phyloP scores from a whole-genome alignment of 139 green algal species.

The Chloropicon primus region DNA sequence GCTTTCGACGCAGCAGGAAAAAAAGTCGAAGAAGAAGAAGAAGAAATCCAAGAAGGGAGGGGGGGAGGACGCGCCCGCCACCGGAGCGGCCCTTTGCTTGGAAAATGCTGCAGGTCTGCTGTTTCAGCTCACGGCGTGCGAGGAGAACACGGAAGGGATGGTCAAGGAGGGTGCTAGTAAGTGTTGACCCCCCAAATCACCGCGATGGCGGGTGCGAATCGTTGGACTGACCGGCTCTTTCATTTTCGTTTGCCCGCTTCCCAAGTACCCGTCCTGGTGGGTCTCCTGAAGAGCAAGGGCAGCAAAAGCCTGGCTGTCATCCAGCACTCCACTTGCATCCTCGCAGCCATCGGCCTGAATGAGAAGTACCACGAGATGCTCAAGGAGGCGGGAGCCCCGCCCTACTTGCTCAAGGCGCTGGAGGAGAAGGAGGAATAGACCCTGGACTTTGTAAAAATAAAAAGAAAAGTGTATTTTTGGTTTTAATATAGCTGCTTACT shows the following conservation, averaged over 20 bases:
- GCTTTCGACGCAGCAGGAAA: background rate
- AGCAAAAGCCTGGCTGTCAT: background rate
- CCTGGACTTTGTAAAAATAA: too few species aligned
- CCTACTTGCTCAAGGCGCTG: background rate
- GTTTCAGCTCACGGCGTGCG: background rate
- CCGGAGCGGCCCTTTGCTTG: background rate
- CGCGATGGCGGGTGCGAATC: too few species aligned
- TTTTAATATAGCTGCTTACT: too few species aligned
- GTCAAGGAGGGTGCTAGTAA: background rate
- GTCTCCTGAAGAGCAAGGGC: background rate
- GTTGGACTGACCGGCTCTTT: too few species aligned
- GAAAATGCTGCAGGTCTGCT: background rate
- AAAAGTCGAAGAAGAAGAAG: background rate
- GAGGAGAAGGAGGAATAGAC: background rate
- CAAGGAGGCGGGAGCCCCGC: background rate
- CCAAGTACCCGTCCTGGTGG: background rate
- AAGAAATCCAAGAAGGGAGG: background rate
- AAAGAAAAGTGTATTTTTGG: too few species aligned
- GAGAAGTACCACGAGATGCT: background rate
- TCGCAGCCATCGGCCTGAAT: background rate
- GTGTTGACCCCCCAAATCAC: too few species aligned
- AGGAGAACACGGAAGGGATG: background rate
- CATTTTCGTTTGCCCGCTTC: too few species aligned
- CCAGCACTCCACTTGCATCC: background rate
- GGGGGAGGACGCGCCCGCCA: background rate